A percentile compares a stretch with the other conserved stretches of the same genome.
Evolutionary conservation across 352 stramenopile species (phyloP).

Genomic region (Phytophthora hibernalis): DNA sequence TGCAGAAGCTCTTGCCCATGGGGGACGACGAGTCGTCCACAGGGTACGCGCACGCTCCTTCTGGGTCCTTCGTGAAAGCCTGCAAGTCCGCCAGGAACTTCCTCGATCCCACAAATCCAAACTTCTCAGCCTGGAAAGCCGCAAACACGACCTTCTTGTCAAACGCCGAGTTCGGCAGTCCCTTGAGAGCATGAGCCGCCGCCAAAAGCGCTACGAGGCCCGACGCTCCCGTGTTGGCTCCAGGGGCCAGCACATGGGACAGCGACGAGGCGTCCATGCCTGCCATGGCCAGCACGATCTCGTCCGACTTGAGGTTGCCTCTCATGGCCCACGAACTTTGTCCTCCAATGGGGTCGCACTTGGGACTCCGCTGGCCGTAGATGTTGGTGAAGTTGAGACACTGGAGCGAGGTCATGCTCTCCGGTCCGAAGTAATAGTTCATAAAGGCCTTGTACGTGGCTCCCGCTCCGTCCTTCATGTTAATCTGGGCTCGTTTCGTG

Average conservation of each 20-base stretch:
- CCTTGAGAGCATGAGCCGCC: conserved; percentile 71
- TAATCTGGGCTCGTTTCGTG: conserved; percentile 62
- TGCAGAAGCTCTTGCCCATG: conserved; percentile 70
- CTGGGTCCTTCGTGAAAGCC: conserved; percentile 53
- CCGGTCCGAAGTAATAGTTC: conserved; percentile 87
- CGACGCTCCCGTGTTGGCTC: conserved; percentile 78
- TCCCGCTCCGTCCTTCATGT: conserved; percentile 47
- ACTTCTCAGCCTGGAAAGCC: conserved; percentile 83
- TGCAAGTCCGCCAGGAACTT: conserved; percentile 77
- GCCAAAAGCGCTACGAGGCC: conserved; percentile 80
- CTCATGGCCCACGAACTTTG: conserved; percentile 78
- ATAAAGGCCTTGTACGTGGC: conserved; percentile 80
- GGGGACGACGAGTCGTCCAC: conserved; percentile 61
- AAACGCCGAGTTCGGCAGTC: conserved; percentile 66
- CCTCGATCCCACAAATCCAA: conserved; percentile 84
- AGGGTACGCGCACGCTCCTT: conserved; percentile 52
- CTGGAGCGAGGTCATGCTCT: conserved; percentile 73
- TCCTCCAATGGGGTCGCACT: conserved; percentile 82
- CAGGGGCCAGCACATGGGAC: conserved; percentile 75
- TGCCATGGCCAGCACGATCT: conserved; percentile 78
- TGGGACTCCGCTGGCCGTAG: conserved; percentile 63
- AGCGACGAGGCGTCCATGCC: conserved; percentile 79
- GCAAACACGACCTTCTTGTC: conserved; percentile 85
- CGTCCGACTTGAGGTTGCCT: conserved; percentile 51
- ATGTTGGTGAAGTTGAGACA: conserved; percentile 85